phyloP scores from a whole-genome alignment of 495 filamentous ascomycete genomes.

The Acidiella bohemica region DNA sequence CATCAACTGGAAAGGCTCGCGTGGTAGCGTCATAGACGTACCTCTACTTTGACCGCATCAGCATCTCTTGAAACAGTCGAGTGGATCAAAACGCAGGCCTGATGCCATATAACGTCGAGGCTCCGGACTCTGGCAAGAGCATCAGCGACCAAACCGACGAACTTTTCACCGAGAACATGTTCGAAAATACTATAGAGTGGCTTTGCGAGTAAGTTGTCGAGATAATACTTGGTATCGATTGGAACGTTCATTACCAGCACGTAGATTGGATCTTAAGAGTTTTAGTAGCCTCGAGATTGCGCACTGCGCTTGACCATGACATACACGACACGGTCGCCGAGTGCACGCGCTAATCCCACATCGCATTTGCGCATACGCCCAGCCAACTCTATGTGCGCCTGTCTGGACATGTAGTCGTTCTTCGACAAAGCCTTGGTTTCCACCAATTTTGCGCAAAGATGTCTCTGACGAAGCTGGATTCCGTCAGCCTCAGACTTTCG shows the following conservation, averaged over 20 bases:
- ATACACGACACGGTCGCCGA: slow-evolving; percentile 95
- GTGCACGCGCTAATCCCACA: slow-evolving; percentile 79
- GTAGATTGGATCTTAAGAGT: slow-evolving; percentile 89
- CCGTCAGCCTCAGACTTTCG: too few species aligned
- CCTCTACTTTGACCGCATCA: background rate
- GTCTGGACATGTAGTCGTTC: slow-evolving; percentile 66
- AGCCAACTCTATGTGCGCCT: slow-evolving; percentile 89
- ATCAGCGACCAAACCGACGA: background rate
- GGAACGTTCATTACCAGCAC: slow-evolving; percentile 95
- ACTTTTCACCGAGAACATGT: slow-evolving; percentile 83
- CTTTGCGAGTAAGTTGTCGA: slow-evolving; percentile 95
- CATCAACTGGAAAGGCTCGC: background rate
- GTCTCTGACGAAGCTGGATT: too few species aligned
- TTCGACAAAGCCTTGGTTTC: slow-evolving; percentile 96
- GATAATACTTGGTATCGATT: slow-evolving; percentile 97
- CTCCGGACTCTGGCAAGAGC: background rate
- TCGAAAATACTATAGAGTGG: slow-evolving; percentile 93
- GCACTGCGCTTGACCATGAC: slow-evolving; percentile 89
- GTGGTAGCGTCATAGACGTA: background rate
- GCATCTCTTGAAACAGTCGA: background rate
- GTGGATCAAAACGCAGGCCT: background rate
- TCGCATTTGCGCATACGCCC: slow-evolving; percentile 94
- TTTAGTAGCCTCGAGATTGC: slow-evolving; percentile 85
- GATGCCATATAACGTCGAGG: background rate
- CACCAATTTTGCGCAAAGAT: too few species aligned